Base-by-base conservation (phyloP, 2,329 filamentous ascomycete species). In the Hypomyces perniciosus region DNA sequence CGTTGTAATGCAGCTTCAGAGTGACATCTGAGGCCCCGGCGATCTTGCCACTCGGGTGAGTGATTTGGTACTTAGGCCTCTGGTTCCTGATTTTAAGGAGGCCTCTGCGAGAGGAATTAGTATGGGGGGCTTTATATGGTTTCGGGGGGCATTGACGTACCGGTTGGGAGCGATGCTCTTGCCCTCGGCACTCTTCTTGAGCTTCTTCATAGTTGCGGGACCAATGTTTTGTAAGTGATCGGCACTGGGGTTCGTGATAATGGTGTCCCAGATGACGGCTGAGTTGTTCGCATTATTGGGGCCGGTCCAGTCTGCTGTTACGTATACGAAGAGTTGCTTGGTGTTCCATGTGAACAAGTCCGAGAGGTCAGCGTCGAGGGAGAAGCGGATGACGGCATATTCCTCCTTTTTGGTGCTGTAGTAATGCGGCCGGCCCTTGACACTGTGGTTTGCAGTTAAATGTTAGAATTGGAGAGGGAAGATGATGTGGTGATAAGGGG, bases 261-360 rank as follows among this genome's bases (percentile, higher is more conserved):
- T 97, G 58, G 78, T 80, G 72, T 99, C 92, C 93, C 92, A 97
- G 72, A 99, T 92, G 56, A 96, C 86, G 60, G 88, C 88, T 71
- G 90, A 80, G 70, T 86, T 86, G 56, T 72, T 73, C 51, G 61
- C 66, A 58, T 71, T 72, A 51, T 59, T 63, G 45, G 65, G 52
- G 40, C 63, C 61, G 28, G 77, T 74, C 83, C 83, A 86, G 61
- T 84, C 85, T 49, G 92, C 92, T 50, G 90, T 92, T 53, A 99
- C 84, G 74, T 96, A 99, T 68, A 96, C 84, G 72, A 97, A 99
- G 63, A 99, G 75, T 72, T 97, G 89, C 71, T 99, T 99, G 20
- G 95, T 99, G 78, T 99, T 99, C 93, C 92, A 99, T 65, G 88
- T 95, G 80, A 97, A 97, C 61, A 99, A 88, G 40, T 86, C 86